These are phyloP conservation scores for Eleusine indica DNA, from an alignment of 176 grass and related monocot species.

Conservation along the genomic window DNA sequence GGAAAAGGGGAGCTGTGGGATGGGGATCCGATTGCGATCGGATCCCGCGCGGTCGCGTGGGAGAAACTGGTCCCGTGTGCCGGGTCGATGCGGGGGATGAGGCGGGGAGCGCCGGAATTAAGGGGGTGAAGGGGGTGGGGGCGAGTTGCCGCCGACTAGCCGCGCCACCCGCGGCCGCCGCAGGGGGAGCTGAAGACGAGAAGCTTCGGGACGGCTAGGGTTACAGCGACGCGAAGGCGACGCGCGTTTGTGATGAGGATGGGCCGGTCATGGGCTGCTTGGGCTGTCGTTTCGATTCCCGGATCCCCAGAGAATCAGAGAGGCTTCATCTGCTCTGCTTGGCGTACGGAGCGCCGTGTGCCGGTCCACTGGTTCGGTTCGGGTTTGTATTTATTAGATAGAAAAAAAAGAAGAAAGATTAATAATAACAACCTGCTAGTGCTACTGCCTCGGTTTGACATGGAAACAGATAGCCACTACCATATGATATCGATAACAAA, in stretches of 20 bases:
- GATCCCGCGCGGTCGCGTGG: constrained; percentile 38
- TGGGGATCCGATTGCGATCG: constrained; percentile 33
- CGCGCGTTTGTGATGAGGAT: not conserved
- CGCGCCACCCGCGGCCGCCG: constrained; percentile 35
- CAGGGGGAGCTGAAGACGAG: not conserved
- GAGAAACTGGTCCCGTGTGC: not conserved
- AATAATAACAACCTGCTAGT: too few relatives aligned
- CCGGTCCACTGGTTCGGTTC: too few relatives aligned
- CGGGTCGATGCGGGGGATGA: not conserved
- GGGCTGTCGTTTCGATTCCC: constrained; percentile 1
- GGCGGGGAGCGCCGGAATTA: not conserved
- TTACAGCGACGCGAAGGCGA: constrained; percentile 4
- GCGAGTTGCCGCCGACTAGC: constrained; percentile 23
- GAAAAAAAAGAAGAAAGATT: too few relatives aligned
- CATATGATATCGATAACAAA: too few relatives aligned
- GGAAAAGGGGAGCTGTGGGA: not conserved
- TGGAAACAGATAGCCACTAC: too few relatives aligned
- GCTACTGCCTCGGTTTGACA: too few relatives aligned
- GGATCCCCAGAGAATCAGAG: not conserved
- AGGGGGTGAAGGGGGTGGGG: not conserved
- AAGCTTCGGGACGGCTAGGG: constrained; percentile 32
- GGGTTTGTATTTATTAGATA: too few relatives aligned
- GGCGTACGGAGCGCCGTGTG: too few relatives aligned
- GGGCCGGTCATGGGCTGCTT: constrained; percentile 29
- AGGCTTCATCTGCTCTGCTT: not conserved